These are phyloP conservation scores for Populus alba DNA, from an alignment of 345 rosid species.

Conservation along the genomic window DNA sequence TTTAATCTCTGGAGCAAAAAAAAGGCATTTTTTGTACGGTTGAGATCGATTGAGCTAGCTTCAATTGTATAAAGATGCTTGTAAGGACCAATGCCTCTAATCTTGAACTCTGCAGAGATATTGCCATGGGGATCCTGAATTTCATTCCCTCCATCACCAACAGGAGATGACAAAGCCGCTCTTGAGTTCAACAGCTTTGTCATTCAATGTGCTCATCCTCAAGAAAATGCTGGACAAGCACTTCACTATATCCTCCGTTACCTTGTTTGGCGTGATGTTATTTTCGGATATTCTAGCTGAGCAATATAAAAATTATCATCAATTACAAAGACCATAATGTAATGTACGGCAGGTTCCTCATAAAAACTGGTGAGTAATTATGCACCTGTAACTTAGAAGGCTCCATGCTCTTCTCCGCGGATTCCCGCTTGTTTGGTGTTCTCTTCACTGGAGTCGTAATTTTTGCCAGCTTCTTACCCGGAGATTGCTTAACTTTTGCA, in stretches of 20 bases:
- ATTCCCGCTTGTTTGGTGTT: conserved; percentile 32
- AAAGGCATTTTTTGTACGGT: conserved; percentile 46
- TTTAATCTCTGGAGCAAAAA: conserved; percentile 70
- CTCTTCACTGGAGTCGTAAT: conserved; percentile 50
- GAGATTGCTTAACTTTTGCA: conserved; percentile 51
- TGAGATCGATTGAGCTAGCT: conserved; percentile 58
- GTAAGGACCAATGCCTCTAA: conserved; percentile 62
- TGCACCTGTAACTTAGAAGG: conserved; percentile 40
- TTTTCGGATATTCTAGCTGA: conserved; percentile 55
- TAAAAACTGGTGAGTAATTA: not conserved
- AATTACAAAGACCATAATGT: conserved; percentile 4
- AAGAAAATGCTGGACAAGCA: conserved; percentile 59
- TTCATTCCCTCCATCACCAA: conserved; percentile 20
- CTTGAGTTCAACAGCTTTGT: conserved; percentile 29
- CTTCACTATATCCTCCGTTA: conserved; percentile 69
- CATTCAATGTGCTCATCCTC: conserved; percentile 65
- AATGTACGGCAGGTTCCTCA: not conserved
- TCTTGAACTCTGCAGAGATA: conserved; percentile 35
- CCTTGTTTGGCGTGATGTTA: conserved; percentile 54
- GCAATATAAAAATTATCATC: conserved; percentile 12
- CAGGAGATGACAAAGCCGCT: conserved; percentile 12
- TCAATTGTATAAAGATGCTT: conserved; percentile 53
- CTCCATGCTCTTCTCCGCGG: conserved; percentile 29
- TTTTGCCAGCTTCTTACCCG: conserved; percentile 48
- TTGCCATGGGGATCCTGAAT: conserved; percentile 58